Evolutionary conservation across 768 basidiomycete genomes (phyloP).

Genomic region (Panellus pusillus): DNA sequence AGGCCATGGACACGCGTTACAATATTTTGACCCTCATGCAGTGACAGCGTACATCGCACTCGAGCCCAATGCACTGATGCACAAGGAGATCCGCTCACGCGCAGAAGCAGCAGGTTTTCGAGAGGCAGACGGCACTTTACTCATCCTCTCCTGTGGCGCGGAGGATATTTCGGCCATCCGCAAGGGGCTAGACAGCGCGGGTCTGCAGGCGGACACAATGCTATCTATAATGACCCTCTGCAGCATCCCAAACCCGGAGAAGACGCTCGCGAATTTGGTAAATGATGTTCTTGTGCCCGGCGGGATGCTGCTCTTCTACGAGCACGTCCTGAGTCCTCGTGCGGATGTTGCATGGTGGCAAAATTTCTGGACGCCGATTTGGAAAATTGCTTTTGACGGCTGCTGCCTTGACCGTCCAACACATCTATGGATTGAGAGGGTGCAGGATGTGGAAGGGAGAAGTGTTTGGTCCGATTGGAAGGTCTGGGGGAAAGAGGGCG

Average conservation of each 20-base stretch:
- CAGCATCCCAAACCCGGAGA: conserved; percentile 56
- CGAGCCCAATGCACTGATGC: conserved; percentile 71
- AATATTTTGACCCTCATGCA: conserved; percentile 54
- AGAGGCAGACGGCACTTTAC: conserved; percentile 51
- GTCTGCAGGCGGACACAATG: conserved; percentile 53
- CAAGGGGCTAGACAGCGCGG: conserved; percentile 30
- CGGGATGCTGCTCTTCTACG: conserved; percentile 65
- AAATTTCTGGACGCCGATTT: conserved; percentile 68
- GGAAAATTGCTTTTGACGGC: conserved; percentile 60
- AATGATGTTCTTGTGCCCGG: conserved; percentile 59
- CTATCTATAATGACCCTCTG: conserved; percentile 68
- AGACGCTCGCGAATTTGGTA: conserved; percentile 46
- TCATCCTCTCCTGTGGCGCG: conserved; percentile 64
- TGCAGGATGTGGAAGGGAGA: conserved; percentile 29
- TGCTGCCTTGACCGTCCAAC: conserved; percentile 63
- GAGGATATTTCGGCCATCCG: conserved; percentile 55
- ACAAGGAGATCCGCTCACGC: conserved; percentile 47
- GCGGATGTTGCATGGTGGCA: conserved; percentile 72
- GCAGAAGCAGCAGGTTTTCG: conserved; percentile 54
- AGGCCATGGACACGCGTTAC: conserved; percentile 66
- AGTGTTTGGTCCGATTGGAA: conserved; percentile 51
- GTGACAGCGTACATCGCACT: conserved; percentile 70
- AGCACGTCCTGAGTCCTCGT: conserved; percentile 62
- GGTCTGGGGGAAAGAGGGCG: conserved; percentile 50
- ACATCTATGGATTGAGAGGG: conserved; percentile 44